Conservation (phyloP, 495 filamentous ascomycete species). For the Talaromyces nanjingensis region DNA sequence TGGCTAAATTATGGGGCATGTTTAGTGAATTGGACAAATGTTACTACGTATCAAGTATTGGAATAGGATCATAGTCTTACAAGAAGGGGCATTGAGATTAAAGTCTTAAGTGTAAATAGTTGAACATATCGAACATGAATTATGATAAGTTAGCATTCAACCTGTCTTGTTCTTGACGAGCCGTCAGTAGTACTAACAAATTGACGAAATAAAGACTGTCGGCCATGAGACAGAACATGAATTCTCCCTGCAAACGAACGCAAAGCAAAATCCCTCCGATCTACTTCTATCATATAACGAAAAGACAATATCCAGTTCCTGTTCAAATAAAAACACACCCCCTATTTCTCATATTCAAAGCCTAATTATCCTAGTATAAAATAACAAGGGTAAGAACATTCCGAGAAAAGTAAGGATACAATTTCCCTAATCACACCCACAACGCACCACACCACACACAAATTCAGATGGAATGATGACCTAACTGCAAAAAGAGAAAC, state of each 20-base stretch:
- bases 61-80: background rate
- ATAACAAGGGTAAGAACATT: background rate
- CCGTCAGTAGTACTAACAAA: too few relatives aligned
- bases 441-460: background rate
- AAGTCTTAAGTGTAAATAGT: background rate
- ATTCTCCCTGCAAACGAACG: background rate
- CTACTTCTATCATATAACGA: background rate
- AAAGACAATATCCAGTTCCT: constrained; percentile 4
- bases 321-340: constrained; percentile 5
- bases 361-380: constrained; percentile 6
- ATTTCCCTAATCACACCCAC: constrained; percentile 4
- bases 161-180: background rate
- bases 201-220: background rate
- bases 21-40: background rate
- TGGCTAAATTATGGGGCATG: background rate
- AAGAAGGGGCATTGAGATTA: background rate
- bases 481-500: constrained; percentile 21
- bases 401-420: background rate
- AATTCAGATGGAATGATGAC: constrained; percentile 1
- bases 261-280: background rate
- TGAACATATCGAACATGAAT: background rate
- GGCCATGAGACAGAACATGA: background rate
- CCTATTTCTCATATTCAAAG: background rate
- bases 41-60: background rate
- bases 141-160: background rate